Evolutionary conservation across 345 rosid genomes (phyloP).

Genomic region (Draba incana): DNA sequence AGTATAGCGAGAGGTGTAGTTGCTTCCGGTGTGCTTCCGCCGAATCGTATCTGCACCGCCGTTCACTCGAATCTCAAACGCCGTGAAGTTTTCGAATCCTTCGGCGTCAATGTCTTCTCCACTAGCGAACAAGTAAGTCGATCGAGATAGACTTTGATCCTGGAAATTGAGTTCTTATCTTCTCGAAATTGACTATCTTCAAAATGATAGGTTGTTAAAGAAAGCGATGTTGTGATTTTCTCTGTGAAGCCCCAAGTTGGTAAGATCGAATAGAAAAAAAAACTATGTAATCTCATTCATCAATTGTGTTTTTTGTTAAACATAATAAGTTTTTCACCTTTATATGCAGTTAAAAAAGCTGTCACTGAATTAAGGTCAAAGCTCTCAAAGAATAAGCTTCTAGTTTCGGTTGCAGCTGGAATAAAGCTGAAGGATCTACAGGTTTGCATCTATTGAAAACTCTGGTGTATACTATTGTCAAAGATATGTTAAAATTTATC

Average conservation of each 20-base stretch:
- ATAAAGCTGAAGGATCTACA: slow-evolving; percentile 76
- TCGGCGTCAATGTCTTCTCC: slow-evolving; percentile 62
- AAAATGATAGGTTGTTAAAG: slow-evolving; percentile 66
- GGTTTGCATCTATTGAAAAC: slow-evolving; percentile 46
- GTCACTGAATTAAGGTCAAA: slow-evolving; percentile 59
- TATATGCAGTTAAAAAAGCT: slow-evolving; percentile 53
- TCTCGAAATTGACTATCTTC: slow-evolving; percentile 8
- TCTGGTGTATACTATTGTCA: not conserved
- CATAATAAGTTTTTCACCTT: too few relatives aligned
- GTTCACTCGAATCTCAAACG: slow-evolving; percentile 64
- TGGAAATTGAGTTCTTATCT: too few relatives aligned
- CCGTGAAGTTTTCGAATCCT: slow-evolving; percentile 63
- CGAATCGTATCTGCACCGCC: slow-evolving; percentile 70
- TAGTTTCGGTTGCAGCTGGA: slow-evolving; percentile 95
- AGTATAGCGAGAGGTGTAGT: slow-evolving; percentile 84
- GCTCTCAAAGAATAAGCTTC: slow-evolving; percentile 68
- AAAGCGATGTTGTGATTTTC: slow-evolving; percentile 79
- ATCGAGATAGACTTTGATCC: too few relatives aligned
- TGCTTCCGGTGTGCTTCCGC: slow-evolving; percentile 68
- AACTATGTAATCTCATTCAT: too few relatives aligned
- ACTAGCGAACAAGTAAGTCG: slow-evolving; percentile 55
- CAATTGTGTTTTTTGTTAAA: too few relatives aligned
- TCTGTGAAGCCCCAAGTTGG: slow-evolving; percentile 89
- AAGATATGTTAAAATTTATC: not conserved
- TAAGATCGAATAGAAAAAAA: too few relatives aligned